Conservation (phyloP, 2,329 filamentous ascomycete genomes). For the Pseudogymnoascus sp. region DNA sequence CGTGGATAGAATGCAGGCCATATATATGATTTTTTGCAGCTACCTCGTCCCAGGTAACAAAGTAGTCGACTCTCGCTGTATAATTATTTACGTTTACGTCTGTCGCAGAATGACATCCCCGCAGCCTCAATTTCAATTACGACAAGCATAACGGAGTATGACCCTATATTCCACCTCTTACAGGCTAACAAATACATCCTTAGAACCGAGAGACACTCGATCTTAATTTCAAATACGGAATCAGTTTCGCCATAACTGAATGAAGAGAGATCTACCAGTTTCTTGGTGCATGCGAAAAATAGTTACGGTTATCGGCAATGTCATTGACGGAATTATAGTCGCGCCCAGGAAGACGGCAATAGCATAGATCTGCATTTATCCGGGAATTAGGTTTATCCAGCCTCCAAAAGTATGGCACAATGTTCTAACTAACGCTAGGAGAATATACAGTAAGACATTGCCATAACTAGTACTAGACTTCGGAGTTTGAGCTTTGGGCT, state of each 20-base stretch:
- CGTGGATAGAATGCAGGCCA: neutral
- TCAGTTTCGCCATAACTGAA: neutral
- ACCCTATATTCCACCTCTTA: neutral
- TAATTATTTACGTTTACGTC: neutral
- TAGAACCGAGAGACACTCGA: neutral
- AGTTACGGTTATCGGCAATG: neutral
- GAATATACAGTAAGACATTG: neutral
- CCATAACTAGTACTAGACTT: neutral
- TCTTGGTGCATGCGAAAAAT: neutral
- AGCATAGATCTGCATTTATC: neutral
- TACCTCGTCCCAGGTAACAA: neutral
- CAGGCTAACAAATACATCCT: neutral
- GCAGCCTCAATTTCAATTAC: neutral
- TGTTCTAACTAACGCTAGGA: neutral
- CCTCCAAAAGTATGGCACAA: neutral
- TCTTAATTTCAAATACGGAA: neutral
- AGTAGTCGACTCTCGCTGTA: neutral
- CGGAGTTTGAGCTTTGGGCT: too few relatives aligned
- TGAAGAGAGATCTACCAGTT: neutral
- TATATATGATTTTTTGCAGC: neutral
- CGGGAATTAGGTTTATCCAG: neutral
- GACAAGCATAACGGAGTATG: neutral
- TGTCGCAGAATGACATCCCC: neutral
- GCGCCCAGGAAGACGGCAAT: neutral
- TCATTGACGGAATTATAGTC: neutral